These are phyloP conservation scores for Leptographium procerum DNA, from an alignment of 2,329 filamentous ascomycete species.

Conservation along the genomic window DNA sequence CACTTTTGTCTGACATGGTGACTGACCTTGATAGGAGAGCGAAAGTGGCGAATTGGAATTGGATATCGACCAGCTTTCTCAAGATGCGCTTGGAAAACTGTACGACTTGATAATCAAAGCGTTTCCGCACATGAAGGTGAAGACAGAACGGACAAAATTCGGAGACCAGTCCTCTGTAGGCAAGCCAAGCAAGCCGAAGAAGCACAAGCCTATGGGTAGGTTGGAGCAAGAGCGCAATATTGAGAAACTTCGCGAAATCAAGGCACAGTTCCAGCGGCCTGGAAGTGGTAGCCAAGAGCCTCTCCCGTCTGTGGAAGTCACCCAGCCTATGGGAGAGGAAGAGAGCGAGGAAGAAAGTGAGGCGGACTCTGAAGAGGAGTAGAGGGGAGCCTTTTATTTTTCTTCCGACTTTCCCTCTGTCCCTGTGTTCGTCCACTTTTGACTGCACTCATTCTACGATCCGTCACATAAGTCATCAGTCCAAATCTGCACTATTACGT, in stretches of 20 bases:
- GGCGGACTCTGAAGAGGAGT: slow-evolving; percentile 34
- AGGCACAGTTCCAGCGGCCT: slow-evolving; percentile 36
- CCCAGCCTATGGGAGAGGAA: slow-evolving; percentile 16
- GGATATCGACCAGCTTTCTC: slow-evolving; percentile 46
- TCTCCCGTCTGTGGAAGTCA: slow-evolving; percentile 24
- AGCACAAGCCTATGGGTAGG: slow-evolving; percentile 70
- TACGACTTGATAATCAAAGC: slow-evolving; percentile 30
- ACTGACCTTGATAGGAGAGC: slow-evolving; percentile 34
- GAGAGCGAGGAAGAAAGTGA: slow-evolving; percentile 41
- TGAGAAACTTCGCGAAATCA: slow-evolving; percentile 47
- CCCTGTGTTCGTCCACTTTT: background rate
- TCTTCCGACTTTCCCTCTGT: background rate
- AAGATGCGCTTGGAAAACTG: slow-evolving; percentile 43
- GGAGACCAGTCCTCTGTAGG: slow-evolving; percentile 15
- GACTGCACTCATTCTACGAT: background rate
- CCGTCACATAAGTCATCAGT: background rate
- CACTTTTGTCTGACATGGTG: background rate
- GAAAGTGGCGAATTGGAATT: slow-evolving; percentile 48
- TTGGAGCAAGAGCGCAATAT: slow-evolving; percentile 59
- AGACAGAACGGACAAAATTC: slow-evolving; percentile 22
- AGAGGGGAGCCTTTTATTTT: background rate
- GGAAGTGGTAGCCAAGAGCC: slow-evolving; percentile 37
- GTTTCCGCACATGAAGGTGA: slow-evolving; percentile 24
- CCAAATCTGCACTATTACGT: background rate
- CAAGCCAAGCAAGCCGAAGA: slow-evolving; percentile 45